phyloP scores from a whole-genome alignment of 208 protist genomes.

The Trypanosoma lewisi region DNA sequence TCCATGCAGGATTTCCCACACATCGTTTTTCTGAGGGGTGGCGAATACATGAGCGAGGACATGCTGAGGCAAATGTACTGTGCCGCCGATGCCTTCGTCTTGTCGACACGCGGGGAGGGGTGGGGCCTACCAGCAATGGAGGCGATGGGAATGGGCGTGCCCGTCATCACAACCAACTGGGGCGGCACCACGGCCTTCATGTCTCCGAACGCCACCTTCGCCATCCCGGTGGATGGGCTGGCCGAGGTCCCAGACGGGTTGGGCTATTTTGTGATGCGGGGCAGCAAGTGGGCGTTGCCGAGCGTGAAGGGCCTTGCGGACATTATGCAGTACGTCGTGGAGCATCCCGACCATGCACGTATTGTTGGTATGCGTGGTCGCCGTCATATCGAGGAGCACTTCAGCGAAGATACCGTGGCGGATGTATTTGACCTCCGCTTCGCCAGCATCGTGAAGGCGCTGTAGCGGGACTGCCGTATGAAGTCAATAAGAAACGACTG shows the following conservation, averaged over 20 bases:
- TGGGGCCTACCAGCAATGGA: conserved; percentile 53
- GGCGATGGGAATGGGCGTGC: conserved; percentile 63
- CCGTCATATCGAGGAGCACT: conserved; percentile 18
- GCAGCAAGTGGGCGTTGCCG: conserved; percentile 39
- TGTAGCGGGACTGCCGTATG: background rate
- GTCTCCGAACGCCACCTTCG: conserved; percentile 33
- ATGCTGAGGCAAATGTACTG: conserved; percentile 66
- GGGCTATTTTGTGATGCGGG: conserved; percentile 23
- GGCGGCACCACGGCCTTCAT: conserved; percentile 35
- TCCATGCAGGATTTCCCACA: conserved; percentile 36
- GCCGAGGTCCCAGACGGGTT: conserved; percentile 30
- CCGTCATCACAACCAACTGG: conserved; percentile 44
- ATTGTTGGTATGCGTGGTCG: conserved; percentile 31
- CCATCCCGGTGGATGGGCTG: conserved; percentile 47
- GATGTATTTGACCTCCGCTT: conserved; percentile 30
- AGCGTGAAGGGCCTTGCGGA: conserved; percentile 27
- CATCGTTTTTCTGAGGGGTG: conserved; percentile 33
- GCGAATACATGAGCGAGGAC: conserved; percentile 10
- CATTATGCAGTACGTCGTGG: conserved; percentile 35
- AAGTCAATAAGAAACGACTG: too few species aligned
- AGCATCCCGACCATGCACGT: conserved; percentile 30
- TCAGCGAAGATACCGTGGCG: conserved; percentile 46
- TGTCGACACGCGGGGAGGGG: conserved; percentile 79
- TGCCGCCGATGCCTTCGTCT: conserved; percentile 76
- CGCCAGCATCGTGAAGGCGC: background rate